A percentile compares a stretch with the other conserved stretches of the same genome.
Conservation (phyloP, 768 basidiomycete genomes). For the Mycena floridula region DNA sequence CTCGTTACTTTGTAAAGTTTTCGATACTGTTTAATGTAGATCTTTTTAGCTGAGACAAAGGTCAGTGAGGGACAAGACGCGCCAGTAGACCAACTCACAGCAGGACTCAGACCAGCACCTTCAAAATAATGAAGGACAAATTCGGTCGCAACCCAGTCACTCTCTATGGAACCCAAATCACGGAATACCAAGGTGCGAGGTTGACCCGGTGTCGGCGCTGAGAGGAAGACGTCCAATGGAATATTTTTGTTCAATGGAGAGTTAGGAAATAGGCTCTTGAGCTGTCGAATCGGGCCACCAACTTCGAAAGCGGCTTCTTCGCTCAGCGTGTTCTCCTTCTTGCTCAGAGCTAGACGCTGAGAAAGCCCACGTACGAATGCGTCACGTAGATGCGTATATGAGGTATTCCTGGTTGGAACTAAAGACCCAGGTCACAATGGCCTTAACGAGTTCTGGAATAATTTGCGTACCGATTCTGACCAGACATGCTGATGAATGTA, state of each 20-base stretch:
- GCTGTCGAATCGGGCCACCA: conserved; percentile 59
- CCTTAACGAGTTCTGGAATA: neutral
- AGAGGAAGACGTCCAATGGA: conserved; percentile 64
- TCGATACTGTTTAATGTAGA: conserved; percentile 37
- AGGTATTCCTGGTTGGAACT: conserved; percentile 81
- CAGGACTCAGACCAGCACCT: conserved; percentile 61
- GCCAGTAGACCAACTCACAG: conserved; percentile 40
- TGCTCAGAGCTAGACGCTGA: conserved; percentile 46
- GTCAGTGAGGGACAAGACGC: neutral
- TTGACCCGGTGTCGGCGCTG: conserved; percentile 45
- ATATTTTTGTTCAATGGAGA: conserved; percentile 59
- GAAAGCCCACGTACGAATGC: conserved; percentile 76
- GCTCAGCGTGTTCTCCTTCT: conserved; percentile 46
- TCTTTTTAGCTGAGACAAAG: conserved; percentile 38
- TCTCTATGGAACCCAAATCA: conserved; percentile 68
- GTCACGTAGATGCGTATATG: conserved; percentile 75
- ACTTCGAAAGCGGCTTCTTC: conserved; percentile 52
- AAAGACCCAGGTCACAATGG: neutral
- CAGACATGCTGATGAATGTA: conserved; percentile 62
- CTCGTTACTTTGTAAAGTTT: conserved; percentile 21
- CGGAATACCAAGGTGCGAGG: conserved; percentile 57
- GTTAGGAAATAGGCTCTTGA: conserved; percentile 74
- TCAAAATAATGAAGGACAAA: conserved; percentile 74
- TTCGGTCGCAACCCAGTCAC: conserved; percentile 69
- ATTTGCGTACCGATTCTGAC: conserved; percentile 59